Conservation (phyloP, 2,329 filamentous ascomycete species). For the Xylariaceae sp. region DNA sequence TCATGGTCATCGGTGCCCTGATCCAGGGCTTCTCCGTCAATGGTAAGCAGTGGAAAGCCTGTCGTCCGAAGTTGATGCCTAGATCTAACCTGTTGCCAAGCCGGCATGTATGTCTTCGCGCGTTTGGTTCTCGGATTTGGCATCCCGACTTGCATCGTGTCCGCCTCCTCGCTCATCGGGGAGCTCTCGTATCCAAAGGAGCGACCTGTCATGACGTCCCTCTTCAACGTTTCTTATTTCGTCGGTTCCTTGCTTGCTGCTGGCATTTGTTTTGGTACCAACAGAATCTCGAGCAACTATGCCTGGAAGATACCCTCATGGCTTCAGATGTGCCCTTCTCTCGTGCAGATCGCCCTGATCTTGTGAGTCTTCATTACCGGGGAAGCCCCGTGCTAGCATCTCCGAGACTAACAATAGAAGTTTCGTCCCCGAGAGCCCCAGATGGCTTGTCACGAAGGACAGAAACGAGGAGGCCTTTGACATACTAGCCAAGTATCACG, state of each 20-base stretch:
- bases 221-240: conserved; percentile 57
- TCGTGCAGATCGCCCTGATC: conserved; percentile 36
- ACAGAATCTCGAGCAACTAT: conserved; percentile 33
- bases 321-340: conserved; percentile 41
- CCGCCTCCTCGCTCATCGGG: conserved; percentile 54
- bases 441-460: conserved; percentile 53
- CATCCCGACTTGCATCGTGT: conserved; percentile 56
- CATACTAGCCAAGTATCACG: conserved; percentile 43
- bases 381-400: neutral
- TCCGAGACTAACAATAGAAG: conserved; percentile 5
- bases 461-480: conserved; percentile 43
- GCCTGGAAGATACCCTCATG: conserved; percentile 42
- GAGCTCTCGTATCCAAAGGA: conserved; percentile 59
- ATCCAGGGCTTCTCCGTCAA: conserved; percentile 49
- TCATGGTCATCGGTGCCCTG: conserved; percentile 51
- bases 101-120: conserved; percentile 54
- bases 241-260: conserved; percentile 47
- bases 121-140: conserved; percentile 58
- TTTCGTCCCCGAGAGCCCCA: conserved; percentile 56
- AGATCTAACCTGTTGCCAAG: conserved; percentile 4
- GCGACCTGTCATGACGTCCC: conserved; percentile 52
- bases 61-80: too few species aligned
- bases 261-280: conserved; percentile 47
- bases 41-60: conserved; percentile 27
- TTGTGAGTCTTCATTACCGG: conserved; percentile 23